Conservation (phyloP, 1,284 basidiomycete genomes). For the Thecaphora frezii region DNA sequence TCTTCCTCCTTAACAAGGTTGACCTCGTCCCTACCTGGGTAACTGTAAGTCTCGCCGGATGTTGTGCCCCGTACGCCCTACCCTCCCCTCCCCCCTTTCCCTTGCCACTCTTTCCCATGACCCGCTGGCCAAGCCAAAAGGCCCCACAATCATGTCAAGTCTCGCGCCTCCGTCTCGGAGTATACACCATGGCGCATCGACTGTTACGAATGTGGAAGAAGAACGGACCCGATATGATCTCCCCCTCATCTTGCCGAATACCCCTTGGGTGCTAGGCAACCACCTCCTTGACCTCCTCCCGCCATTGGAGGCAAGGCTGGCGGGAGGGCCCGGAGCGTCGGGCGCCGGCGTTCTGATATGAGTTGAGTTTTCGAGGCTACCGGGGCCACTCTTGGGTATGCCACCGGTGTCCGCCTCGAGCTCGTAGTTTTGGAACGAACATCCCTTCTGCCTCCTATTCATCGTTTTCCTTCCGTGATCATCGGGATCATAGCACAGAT, state of each 20-base stretch:
- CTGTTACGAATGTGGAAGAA: slow-evolving; percentile 70
- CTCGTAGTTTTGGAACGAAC: slow-evolving; percentile 54
- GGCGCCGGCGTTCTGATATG: slow-evolving; percentile 44
- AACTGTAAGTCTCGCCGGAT: slow-evolving; percentile 69
- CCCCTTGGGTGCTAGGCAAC: slow-evolving; percentile 43
- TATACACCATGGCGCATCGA: slow-evolving; percentile 50
- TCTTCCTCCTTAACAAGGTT: slow-evolving; percentile 97
- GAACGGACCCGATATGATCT: slow-evolving; percentile 61
- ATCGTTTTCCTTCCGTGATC: not conserved
- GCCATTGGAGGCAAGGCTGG: slow-evolving; percentile 56
- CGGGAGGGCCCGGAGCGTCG: slow-evolving; percentile 49
- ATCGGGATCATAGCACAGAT: not conserved
- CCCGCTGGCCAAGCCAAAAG: slow-evolving; percentile 16
- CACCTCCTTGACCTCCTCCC: slow-evolving; percentile 55
- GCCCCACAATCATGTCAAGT: slow-evolving; percentile 59
- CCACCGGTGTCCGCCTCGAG: slow-evolving; percentile 19
- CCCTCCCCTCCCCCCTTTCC: slow-evolving; percentile 6
- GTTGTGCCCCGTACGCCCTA: slow-evolving; percentile 1
- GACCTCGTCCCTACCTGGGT: slow-evolving; percentile 99
- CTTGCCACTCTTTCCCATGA: slow-evolving; percentile 9
- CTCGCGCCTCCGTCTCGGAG: slow-evolving; percentile 31
- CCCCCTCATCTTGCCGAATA: slow-evolving; percentile 57
- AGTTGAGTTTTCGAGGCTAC: slow-evolving; percentile 49
- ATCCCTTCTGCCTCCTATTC: slow-evolving; percentile 12
- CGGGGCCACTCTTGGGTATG: not conserved